Base-by-base conservation (phyloP, 2,329 filamentous ascomycete genomes). In the Daldinia sp. region DNA sequence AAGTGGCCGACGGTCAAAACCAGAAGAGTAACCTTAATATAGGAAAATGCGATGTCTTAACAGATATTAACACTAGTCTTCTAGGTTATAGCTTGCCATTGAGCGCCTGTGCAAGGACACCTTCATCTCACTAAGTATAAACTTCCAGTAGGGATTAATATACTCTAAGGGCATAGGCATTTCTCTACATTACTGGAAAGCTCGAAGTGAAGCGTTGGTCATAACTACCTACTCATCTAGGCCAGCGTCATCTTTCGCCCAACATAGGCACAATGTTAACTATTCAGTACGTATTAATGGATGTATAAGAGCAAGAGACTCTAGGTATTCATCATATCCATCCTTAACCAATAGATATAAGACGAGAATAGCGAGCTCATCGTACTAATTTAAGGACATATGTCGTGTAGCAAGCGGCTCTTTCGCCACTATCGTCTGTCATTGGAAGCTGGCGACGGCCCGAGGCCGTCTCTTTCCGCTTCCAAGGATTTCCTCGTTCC, bases 401-500 rank as follows among this genome's bases (percentile, higher is more conserved):
- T 26, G 15, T 33, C 18, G 26, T 51, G 46, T 51, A 33, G 33
- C 26, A 12, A 30, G 26, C 7, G 46, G 26, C 5, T 51, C 26
- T 18, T 33, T 51, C n/a, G 26, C 46, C 26, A 50, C 46, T 30
- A 50, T 50, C 13, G 6, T 50, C 46, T 30, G 9, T 3, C 6
- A 18, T 33, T n/a, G 26, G 26, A 30, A 6, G 26, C 7, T 50
- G 26, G 26, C 13, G 30, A 50, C 15, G 20, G 10, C 33, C 30
- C 51, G 51, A 33, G 18, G 51, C 41, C 10, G 10, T 46, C 41
- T 39, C 56, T 26, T 28, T 13, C 44, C 46, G 59, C 41, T 56
- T 48, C 50, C 51, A 56, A 56, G 37, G 4, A 44, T 15, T 57
- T 58, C 28, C 42, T 60, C 56, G 44, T 53, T 53, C 55, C 35